Evolutionary conservation across 805 yeast species (phyloP), one percentile per base, ranked within the genome.

Genomic region (Yamadazyma nakazawae): DNA sequence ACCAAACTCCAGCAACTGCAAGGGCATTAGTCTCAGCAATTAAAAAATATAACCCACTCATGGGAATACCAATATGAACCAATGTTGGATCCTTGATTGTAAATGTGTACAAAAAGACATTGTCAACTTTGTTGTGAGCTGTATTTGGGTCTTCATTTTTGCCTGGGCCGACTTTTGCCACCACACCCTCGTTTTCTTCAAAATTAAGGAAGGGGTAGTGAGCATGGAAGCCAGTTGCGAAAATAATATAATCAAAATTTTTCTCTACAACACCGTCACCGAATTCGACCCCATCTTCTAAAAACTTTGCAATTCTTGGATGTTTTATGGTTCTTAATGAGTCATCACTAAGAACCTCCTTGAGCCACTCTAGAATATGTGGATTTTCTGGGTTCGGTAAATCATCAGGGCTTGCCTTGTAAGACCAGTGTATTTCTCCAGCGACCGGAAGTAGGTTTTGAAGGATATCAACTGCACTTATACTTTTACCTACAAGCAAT

Each of bases 1-100:
- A 63, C 79, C 81, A 78, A 5, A 76, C 73, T 17, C 82, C 82
- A 12, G 80, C 78, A 42, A 78, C 61, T 0, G 81, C 79, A n/a
- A 78, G 73, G 2, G 80, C 77, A 37, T 67, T 62, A 1, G 75
- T 64, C 53, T 79, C 84, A 52, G 76, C 73, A 12, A 74, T 66
- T 40, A 76, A 74, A 63, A 76, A 78, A 51, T 71, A 68, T n/a
- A 75, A 56, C 3, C 72, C 70, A 2, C 77, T 67, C 2, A 73
- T 55, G 17, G 75, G 61, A 14, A 65, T 63, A 0, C 78, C 76
- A 24, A 63, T 63, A 5, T 66, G 54, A 2, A 70, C 74, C 31
- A 74, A 57, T 0, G 76, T 66, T 21, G 76, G 74, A 53, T 74
- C 78, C 7, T 53, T 58, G 17, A 64, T 60, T 7, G 70, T 54